Percentiles rank a stretch among this genome's conserved stretches.
Conservation (phyloP, 768 basidiomycete genomes). For the Leucocoprinus sp. region DNA sequence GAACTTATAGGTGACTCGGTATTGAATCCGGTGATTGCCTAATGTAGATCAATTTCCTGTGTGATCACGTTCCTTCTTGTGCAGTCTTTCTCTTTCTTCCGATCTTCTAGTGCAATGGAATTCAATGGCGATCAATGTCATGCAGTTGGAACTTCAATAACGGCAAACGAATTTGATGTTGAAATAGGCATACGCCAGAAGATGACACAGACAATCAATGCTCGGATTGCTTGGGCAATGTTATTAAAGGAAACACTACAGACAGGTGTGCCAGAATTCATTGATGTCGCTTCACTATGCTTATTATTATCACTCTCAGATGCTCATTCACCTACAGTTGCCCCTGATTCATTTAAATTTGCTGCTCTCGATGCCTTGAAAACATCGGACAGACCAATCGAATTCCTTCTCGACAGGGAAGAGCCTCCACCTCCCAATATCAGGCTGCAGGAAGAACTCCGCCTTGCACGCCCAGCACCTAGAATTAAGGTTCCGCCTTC, state of each 20-base stretch:
- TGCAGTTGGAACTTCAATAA: constrained; percentile 14
- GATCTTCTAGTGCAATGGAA: constrained; percentile 2
- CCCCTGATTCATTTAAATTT: constrained; percentile 25
- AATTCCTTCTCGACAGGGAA: constrained; percentile 29
- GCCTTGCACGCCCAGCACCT: constrained; percentile 18
- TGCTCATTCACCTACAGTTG: constrained; percentile 11
- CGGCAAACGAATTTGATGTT: constrained; percentile 33
- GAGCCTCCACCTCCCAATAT: constrained; percentile 17
- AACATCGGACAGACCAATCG: constrained; percentile 31
- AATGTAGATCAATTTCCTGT: too few relatives aligned
- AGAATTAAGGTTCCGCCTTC: constrained; percentile 16
- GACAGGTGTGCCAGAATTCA: constrained; percentile 17
- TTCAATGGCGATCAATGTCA: constrained; percentile 2
- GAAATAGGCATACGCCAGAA: constrained; percentile 39
- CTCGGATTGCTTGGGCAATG: constrained; percentile 42
- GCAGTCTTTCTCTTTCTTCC: background rate
- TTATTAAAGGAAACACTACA: constrained; percentile 30
- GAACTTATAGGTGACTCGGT: constrained; percentile 22
- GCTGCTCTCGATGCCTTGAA: constrained; percentile 34
- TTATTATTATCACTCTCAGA: background rate
- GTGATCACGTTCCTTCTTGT: too few relatives aligned
- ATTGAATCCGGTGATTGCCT: too few relatives aligned
- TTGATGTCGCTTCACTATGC: background rate
- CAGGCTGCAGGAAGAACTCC: constrained; percentile 16
- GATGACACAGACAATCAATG: constrained; percentile 31